Conservation (phyloP, 2,329 filamentous ascomycete genomes). For the Aspergillus japonicus region DNA sequence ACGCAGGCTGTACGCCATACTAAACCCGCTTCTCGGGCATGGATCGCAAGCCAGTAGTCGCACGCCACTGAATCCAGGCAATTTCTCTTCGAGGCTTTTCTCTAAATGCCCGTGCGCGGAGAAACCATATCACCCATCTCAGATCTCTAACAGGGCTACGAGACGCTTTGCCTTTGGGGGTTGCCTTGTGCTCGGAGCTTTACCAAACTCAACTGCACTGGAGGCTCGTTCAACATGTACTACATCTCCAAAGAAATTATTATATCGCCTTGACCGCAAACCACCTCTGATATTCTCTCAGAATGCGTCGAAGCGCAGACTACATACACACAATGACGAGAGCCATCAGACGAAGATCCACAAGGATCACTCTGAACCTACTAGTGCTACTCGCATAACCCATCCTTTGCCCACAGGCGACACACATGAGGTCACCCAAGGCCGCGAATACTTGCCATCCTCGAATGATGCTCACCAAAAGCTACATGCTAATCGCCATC, state of each 20-base stretch:
- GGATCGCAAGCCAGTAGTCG: slow-evolving; percentile 29
- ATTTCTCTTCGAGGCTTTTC: slow-evolving; percentile 16
- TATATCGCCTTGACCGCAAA: slow-evolving; percentile 22
- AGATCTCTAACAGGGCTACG: slow-evolving; percentile 43
- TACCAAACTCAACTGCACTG: slow-evolving; percentile 33
- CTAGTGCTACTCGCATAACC: slow-evolving; percentile 16
- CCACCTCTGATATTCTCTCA: slow-evolving; percentile 16
- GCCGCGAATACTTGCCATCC: slow-evolving; percentile 11
- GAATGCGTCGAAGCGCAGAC: slow-evolving; percentile 30
- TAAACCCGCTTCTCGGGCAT: slow-evolving; percentile 35
- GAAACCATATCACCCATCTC: slow-evolving; percentile 23
- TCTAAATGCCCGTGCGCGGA: slow-evolving; percentile 17
- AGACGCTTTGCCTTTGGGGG: slow-evolving; percentile 57
- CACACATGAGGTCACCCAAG: slow-evolving; percentile 5
- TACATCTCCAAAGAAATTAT: slow-evolving; percentile 31
- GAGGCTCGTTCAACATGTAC: slow-evolving; percentile 36
- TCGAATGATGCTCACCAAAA: slow-evolving; percentile 16
- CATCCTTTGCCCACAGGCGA: slow-evolving; percentile 5
- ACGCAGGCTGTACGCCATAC: slow-evolving; percentile 48
- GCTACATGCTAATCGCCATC: slow-evolving; percentile 34
- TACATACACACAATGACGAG: slow-evolving; percentile 32
- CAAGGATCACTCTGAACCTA: slow-evolving; percentile 16
- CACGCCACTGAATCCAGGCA: slow-evolving; percentile 17
- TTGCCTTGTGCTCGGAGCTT: slow-evolving; percentile 51
- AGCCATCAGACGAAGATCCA: slow-evolving; percentile 14